A percentile compares a stretch with the other conserved stretches of the same genome.
These are phyloP conservation scores for Hypoxylon sp. DNA, from an alignment of 2,329 filamentous ascomycete species.

Conservation along the genomic window DNA sequence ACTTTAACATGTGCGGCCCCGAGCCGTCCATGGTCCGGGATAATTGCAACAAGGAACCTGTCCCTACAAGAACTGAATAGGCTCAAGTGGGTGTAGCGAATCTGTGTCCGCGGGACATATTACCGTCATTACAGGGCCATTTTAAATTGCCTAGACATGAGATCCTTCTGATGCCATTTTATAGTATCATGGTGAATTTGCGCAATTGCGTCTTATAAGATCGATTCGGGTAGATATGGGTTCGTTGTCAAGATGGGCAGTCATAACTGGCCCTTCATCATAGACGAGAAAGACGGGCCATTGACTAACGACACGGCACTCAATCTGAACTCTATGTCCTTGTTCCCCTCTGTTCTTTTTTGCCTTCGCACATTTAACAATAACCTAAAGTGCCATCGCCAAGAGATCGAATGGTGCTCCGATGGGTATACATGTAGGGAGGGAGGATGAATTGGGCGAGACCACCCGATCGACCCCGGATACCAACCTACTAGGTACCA, in stretches of 20 bases:
- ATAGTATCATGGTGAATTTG: slow-evolving; percentile 33
- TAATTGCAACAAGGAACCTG: slow-evolving; percentile 20
- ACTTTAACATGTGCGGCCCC: slow-evolving; percentile 23
- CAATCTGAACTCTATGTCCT: slow-evolving; percentile 16
- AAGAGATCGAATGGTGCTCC: slow-evolving; percentile 45
- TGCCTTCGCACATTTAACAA: slow-evolving; percentile 43
- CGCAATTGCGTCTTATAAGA: slow-evolving; percentile 25
- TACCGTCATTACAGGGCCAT: slow-evolving; percentile 31
- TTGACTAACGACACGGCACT: slow-evolving; percentile 24
- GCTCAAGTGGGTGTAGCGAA: slow-evolving; percentile 44
- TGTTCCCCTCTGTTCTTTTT: slow-evolving; percentile 17
- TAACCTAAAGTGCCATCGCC: slow-evolving; percentile 47
- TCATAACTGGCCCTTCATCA: neutral
- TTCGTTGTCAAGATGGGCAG: slow-evolving; percentile 7
- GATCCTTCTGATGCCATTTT: slow-evolving; percentile 37
- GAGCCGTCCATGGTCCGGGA: slow-evolving; percentile 37
- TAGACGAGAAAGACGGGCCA: slow-evolving; percentile 12
- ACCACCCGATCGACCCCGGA: slow-evolving; percentile 39
- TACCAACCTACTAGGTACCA: slow-evolving; percentile 32
- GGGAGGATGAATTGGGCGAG: slow-evolving; percentile 40
- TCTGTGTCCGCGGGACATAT: slow-evolving; percentile 35
- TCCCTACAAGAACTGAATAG: slow-evolving; percentile 39
- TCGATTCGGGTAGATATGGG: neutral
- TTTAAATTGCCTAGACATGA: slow-evolving; percentile 31
- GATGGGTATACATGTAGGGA: slow-evolving; percentile 32